Evolutionary conservation across 331 rosid genomes (phyloP).

Genomic region (Acacia pycnantha): DNA sequence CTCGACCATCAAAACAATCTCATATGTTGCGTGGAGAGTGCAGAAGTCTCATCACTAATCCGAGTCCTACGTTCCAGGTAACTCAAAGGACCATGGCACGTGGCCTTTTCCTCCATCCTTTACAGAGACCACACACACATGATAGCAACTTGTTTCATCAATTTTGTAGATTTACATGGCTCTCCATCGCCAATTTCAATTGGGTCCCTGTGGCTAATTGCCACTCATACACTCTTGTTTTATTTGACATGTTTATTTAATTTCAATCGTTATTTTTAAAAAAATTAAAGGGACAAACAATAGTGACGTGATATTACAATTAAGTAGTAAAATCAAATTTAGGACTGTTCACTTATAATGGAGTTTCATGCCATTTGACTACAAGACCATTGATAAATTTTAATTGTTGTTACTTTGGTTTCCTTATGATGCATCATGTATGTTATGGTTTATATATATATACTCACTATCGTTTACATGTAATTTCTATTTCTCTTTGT

Average conservation of each 20-base stretch:
- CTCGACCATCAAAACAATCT: not conserved
- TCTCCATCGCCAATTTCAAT: not conserved
- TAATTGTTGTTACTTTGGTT: too few relatives aligned
- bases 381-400: too few relatives aligned
- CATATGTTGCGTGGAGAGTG: not conserved
- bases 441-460: not conserved
- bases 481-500: too few relatives aligned
- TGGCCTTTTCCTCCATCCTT: not conserved
- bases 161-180: not conserved
- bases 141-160: not conserved
- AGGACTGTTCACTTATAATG: too few relatives aligned
- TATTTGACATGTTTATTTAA: too few relatives aligned
- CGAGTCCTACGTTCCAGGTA: not conserved
- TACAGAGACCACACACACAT: not conserved
- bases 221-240: not conserved
- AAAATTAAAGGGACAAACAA: too few relatives aligned
- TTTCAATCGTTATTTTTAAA: too few relatives aligned
- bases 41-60: not conserved
- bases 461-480: not conserved
- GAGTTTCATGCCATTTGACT: too few relatives aligned
- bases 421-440: too few relatives aligned
- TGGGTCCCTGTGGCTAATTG: not conserved
- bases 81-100: not conserved
- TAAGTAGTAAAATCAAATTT: too few relatives aligned
- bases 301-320: too few relatives aligned